phyloP scores from a whole-genome alignment of 306 rosid genomes.

The Glycine soja region DNA sequence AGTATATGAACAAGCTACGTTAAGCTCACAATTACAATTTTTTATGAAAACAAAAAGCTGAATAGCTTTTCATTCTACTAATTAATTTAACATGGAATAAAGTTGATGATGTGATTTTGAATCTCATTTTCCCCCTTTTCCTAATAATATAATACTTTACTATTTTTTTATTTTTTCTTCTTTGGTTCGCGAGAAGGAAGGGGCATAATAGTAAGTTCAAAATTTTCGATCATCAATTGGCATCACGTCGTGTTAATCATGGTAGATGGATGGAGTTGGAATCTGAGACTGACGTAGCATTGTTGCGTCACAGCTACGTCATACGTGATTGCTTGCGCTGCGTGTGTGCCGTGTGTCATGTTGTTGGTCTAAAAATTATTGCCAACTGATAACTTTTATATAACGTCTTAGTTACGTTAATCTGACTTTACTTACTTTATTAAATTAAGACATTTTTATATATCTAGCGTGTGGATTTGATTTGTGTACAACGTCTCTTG shows the following conservation, averaged over 20 bases:
- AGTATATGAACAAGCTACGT: too few relatives aligned
- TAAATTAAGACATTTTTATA: too few relatives aligned
- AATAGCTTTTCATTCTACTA: not conserved
- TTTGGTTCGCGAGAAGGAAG: not conserved
- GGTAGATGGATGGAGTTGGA: not conserved
- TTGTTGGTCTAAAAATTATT: not conserved
- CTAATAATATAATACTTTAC: not conserved
- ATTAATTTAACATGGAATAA: not conserved
- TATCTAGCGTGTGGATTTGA: not conserved
- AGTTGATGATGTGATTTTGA: not conserved
- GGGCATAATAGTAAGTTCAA: not conserved
- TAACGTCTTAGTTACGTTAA: not conserved
- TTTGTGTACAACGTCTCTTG: not conserved
- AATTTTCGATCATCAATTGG: not conserved
- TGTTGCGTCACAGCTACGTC: not conserved
- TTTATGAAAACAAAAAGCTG: too few relatives aligned
- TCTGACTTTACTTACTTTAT: not conserved
- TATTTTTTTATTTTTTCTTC: not conserved
- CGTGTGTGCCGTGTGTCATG: not conserved
- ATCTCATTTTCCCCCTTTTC: not conserved
- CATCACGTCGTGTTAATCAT: not conserved
- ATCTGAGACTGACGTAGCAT: constrained; percentile 7
- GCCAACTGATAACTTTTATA: not conserved
- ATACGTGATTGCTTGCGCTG: not conserved
- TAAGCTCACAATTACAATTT: too few relatives aligned